Percentiles rank a stretch among this genome's conserved stretches.
Evolutionary conservation across 768 basidiomycete genomes (phyloP).

Genomic region (Suillus subluteus): DNA sequence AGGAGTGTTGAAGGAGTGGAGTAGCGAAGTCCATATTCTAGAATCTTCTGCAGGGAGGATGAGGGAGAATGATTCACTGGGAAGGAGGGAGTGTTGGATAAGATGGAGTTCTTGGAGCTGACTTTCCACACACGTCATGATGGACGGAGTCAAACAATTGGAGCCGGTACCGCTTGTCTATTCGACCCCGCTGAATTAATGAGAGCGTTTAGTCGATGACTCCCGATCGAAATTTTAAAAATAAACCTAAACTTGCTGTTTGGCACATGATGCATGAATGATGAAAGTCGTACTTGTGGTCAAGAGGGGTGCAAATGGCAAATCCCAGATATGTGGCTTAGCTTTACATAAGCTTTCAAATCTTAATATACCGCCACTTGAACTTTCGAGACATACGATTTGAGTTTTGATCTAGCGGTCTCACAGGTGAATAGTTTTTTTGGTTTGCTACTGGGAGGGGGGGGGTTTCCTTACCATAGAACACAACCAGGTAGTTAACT

Average conservation of each 20-base stretch:
- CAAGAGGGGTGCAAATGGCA: not conserved
- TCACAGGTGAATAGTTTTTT: not conserved
- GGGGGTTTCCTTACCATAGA: not conserved
- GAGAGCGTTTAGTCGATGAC: too few species aligned
- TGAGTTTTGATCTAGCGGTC: not conserved
- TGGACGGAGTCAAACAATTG: not conserved
- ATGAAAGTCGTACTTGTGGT: too few species aligned
- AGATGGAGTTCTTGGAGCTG: constrained; percentile 60
- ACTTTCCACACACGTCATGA: not conserved
- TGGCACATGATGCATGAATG: too few species aligned
- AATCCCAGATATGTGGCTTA: not conserved
- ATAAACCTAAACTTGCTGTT: too few species aligned
- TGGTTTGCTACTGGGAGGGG: not conserved
- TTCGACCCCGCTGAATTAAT: too few species aligned
- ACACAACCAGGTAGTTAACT: not conserved
- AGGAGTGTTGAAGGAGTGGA: not conserved
- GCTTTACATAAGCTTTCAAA: not conserved
- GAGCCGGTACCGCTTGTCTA: not conserved
- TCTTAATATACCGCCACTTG: not conserved
- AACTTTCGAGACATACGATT: not conserved
- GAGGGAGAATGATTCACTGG: constrained; percentile 56
- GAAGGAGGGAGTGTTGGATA: constrained; percentile 64
- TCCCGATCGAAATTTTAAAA: too few species aligned
- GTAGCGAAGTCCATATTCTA: not conserved
- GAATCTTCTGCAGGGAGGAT: constrained; percentile 16